Evolutionary conservation across 805 yeast species (phyloP).

Genomic region (Zygosaccharomyces rouxii): DNA sequence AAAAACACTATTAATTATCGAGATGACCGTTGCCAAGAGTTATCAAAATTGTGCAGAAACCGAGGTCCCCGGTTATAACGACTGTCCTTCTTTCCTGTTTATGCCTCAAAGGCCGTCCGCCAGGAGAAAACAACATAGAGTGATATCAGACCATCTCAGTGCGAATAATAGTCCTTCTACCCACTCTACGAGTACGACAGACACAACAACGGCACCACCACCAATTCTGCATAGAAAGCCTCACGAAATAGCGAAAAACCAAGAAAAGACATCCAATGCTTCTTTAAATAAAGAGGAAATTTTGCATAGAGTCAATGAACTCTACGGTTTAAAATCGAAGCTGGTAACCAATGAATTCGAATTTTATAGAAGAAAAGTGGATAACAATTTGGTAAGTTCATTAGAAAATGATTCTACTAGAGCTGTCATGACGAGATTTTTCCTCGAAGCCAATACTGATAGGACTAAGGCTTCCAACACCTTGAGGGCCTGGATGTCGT

Average conservation of each 20-base stretch:
- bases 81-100: conserved; percentile 38
- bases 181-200: not conserved
- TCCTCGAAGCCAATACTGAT: conserved; percentile 21
- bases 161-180: conserved; percentile 16
- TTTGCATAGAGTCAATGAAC: conserved; percentile 17
- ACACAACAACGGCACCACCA: conserved; percentile 21
- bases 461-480: conserved; percentile 33
- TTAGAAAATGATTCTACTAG: conserved; percentile 31
- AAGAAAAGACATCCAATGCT: not conserved
- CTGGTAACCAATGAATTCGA: conserved; percentile 42
- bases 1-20: not conserved
- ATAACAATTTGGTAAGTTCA: conserved; percentile 25
- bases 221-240: not conserved
- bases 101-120: conserved; percentile 15
- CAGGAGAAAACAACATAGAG: conserved; percentile 20
- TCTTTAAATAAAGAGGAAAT: conserved; percentile 19
- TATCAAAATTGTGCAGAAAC: conserved; percentile 41
- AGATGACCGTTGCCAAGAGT: conserved; percentile 18
- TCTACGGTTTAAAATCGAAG: conserved; percentile 30
- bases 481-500: conserved; percentile 51
- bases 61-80: conserved; percentile 42
- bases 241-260: not conserved
- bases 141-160: conserved; percentile 16
- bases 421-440: conserved; percentile 24
- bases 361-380: conserved; percentile 43